Evolutionary conservation across 306 rosid species (phyloP).

Genomic region (Calophaca sinica): DNA sequence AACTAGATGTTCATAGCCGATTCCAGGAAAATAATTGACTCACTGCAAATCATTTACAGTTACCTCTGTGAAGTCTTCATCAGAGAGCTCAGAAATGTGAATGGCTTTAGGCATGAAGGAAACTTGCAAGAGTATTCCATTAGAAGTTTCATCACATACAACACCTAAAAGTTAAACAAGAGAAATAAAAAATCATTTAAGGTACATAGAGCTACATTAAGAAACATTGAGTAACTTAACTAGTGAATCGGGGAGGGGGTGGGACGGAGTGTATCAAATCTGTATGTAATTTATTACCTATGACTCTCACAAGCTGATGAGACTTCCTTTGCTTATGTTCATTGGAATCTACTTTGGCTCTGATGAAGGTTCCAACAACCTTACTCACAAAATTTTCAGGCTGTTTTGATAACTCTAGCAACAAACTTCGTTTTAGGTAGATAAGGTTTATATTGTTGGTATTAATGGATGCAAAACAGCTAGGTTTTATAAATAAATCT

Average conservation of each 20-base stretch:
- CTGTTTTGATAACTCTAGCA: conserved; percentile 57
- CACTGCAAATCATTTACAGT: conserved; percentile 45
- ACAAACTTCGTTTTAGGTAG: conserved; percentile 67
- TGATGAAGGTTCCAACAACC: conserved; percentile 64
- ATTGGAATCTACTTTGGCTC: conserved; percentile 46
- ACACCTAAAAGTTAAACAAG: conserved; percentile 57
- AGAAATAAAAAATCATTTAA: conserved; percentile 12
- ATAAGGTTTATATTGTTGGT: conserved; percentile 54
- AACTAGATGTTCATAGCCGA: conserved; percentile 32
- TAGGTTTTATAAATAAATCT: conserved; percentile 2
- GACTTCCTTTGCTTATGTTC: conserved; percentile 43
- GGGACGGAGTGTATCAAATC: neutral
- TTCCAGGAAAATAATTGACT: conserved; percentile 23
- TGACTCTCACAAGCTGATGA: conserved; percentile 49
- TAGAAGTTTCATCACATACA: conserved; percentile 24
- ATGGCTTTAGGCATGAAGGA: conserved; percentile 49
- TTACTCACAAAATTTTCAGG: conserved; percentile 54
- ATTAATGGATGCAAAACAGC: conserved; percentile 56
- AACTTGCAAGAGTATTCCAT: conserved; percentile 61
- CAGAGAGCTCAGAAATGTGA: conserved; percentile 63
- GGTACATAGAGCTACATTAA: conserved; percentile 18
- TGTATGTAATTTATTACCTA: conserved; percentile 45
- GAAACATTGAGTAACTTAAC: neutral
- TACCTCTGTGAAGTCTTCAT: conserved; percentile 78
- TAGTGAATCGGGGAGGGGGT: neutral